Percentiles rank a stretch among this genome's conserved stretches.
phyloP scores from a whole-genome alignment of 257 asterid species.

The Jaltomata sinuosa region DNA sequence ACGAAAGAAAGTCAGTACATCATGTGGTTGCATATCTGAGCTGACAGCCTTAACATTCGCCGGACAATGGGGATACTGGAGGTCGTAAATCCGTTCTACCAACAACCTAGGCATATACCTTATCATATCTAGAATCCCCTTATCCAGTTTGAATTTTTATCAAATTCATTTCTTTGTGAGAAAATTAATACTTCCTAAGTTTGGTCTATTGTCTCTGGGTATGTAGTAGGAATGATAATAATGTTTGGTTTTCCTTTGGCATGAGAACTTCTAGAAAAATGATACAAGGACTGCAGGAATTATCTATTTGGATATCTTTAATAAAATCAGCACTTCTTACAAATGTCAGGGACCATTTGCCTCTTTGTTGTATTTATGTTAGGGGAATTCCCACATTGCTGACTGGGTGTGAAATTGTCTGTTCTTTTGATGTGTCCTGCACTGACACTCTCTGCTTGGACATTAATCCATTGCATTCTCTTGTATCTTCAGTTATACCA shows the following conservation, averaged over 20 bases:
- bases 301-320: not conserved
- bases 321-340: not conserved
- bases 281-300: not conserved
- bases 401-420: not conserved
- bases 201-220: not conserved
- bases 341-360: not conserved
- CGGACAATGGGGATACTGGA: not conserved
- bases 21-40: not conserved
- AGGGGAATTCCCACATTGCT: not conserved
- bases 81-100: not conserved
- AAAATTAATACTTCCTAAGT: not conserved
- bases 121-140: not conserved
- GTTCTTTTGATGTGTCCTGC: not conserved
- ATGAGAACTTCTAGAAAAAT: not conserved
- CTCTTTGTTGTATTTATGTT: not conserved
- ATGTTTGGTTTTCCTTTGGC: not conserved
- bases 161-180: not conserved
- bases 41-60: not conserved
- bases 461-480: not conserved
- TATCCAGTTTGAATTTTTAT: not conserved
- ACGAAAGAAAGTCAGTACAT: not conserved
- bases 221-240: not conserved
- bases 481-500: conserved; percentile 51
- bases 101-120: not conserved
- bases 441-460: not conserved